phyloP scores from a whole-genome alignment of 1,284 basidiomycete genomes.

The Ustilago bromivora region DNA sequence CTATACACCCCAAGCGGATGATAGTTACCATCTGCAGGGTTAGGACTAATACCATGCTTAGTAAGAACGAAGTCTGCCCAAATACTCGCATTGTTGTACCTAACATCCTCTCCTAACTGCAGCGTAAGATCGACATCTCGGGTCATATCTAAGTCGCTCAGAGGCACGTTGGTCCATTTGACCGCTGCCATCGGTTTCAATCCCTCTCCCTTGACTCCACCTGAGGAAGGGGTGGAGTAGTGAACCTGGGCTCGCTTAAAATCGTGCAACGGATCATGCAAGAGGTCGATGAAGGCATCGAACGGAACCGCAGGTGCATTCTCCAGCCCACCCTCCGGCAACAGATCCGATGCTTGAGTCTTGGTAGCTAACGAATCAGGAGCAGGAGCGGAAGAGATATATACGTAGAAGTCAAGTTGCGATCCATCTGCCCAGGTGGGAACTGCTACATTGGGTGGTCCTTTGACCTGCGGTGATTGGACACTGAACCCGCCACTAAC shows the following conservation, averaged over 20 bases:
- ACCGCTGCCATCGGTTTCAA: constrained; percentile 43
- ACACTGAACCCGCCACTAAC: not conserved
- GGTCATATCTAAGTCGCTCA: constrained; percentile 37
- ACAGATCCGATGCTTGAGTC: constrained; percentile 49
- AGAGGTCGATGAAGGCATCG: constrained; percentile 30
- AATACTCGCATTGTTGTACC: constrained; percentile 45
- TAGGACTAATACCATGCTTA: constrained; percentile 76
- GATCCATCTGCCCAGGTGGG: constrained; percentile 36
- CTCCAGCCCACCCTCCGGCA: constrained; percentile 20
- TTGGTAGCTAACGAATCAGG: constrained; percentile 24
- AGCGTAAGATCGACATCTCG: constrained; percentile 43
- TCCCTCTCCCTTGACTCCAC: not conserved
- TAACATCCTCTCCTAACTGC: constrained; percentile 31
- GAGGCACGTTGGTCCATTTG: constrained; percentile 43
- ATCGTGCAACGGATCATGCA: constrained; percentile 32
- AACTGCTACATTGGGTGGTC: constrained; percentile 33
- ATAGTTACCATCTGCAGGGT: constrained; percentile 73
- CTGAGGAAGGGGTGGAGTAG: not conserved
- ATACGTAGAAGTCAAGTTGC: constrained; percentile 55
- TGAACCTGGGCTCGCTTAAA: constrained; percentile 1
- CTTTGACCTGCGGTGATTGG: constrained; percentile 14
- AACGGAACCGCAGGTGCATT: constrained; percentile 38
- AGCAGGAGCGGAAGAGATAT: constrained; percentile 36
- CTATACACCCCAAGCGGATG: constrained; percentile 77
- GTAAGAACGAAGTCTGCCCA: constrained; percentile 89